Evolutionary conservation across 2,329 filamentous ascomycete genomes (phyloP).

Genomic region (Xylariaceae sp.): DNA sequence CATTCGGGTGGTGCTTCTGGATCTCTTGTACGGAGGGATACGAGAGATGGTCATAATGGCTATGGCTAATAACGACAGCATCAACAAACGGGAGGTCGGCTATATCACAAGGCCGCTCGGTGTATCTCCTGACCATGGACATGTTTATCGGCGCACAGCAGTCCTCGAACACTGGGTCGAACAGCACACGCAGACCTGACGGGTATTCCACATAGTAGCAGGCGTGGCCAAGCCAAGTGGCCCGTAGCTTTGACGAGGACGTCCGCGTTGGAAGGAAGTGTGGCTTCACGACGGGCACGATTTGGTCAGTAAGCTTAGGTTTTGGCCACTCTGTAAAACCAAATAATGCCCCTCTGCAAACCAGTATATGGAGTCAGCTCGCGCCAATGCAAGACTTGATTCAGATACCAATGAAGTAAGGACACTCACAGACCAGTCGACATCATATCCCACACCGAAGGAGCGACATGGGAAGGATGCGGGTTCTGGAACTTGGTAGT

Average conservation of each 20-base stretch:
- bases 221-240: conserved; percentile 93
- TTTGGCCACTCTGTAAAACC: conserved; percentile 48
- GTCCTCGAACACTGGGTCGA: conserved; percentile 89
- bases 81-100: conserved; percentile 74
- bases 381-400: no score
- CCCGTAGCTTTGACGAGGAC: conserved; percentile 58
- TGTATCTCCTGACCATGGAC: conserved; percentile 72
- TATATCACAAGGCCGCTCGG: conserved; percentile 69
- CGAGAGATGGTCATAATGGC: conserved; percentile 90
- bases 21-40: conserved; percentile 71
- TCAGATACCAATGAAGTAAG: neutral
- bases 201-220: conserved; percentile 93
- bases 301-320: conserved; percentile 51
- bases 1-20: conserved; percentile 65
- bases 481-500: conserved; percentile 45
- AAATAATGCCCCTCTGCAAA: conserved; percentile 22
- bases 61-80: conserved; percentile 78
- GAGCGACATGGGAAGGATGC: conserved; percentile 39
- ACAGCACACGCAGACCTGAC: conserved; percentile 78
- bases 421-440: conserved; percentile 12
- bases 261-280: conserved; percentile 60
- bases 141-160: conserved; percentile 74
- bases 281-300: conserved; percentile 63
- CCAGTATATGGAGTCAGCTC: neutral
- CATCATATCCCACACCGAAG: conserved; percentile 7